Evolutionary conservation across 495 filamentous ascomycete genomes (phyloP).

Genomic region (Podospora tetraspora): DNA sequence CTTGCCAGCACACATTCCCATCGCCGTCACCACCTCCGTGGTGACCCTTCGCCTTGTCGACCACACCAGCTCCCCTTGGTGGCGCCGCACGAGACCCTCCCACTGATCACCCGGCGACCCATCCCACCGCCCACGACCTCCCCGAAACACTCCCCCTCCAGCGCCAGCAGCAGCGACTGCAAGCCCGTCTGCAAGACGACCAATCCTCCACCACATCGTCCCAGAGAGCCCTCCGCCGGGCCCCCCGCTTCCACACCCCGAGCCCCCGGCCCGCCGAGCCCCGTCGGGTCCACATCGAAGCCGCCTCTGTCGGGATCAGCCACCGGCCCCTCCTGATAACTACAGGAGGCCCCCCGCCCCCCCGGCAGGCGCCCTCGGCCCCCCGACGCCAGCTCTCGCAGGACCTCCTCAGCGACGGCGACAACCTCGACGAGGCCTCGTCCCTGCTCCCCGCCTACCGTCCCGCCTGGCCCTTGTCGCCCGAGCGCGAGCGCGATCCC

Average conservation of each 20-base stretch:
- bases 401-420: conserved; percentile 38
- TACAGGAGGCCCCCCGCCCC: conserved; percentile 22
- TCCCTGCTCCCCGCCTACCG: conserved; percentile 26
- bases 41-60: conserved; percentile 45
- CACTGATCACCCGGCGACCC: conserved; percentile 34
- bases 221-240: conserved; percentile 41
- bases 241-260: conserved; percentile 43
- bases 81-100: conserved; percentile 36
- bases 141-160: conserved; percentile 25
- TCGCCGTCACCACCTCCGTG: conserved; percentile 34
- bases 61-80: conserved; percentile 31
- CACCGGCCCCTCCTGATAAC: conserved; percentile 32
- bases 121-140: conserved; percentile 42
- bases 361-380: conserved; percentile 21
- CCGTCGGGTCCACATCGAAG: conserved; percentile 33
- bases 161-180: conserved; percentile 45
- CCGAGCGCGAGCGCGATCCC: conserved; percentile 26
- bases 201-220: conserved; percentile 39
- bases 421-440: conserved; percentile 26
- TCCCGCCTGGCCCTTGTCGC: conserved; percentile 20
- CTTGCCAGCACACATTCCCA: neutral
- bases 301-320: conserved; percentile 31
- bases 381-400: conserved; percentile 41
- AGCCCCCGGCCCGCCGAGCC: conserved; percentile 32
- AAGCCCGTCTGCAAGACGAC: conserved; percentile 30